A percentile compares a stretch with the other conserved stretches of the same genome.
Evolutionary conservation across 1,284 basidiomycete species (phyloP).

Genomic region (Cryptococcus wingfieldii): DNA sequence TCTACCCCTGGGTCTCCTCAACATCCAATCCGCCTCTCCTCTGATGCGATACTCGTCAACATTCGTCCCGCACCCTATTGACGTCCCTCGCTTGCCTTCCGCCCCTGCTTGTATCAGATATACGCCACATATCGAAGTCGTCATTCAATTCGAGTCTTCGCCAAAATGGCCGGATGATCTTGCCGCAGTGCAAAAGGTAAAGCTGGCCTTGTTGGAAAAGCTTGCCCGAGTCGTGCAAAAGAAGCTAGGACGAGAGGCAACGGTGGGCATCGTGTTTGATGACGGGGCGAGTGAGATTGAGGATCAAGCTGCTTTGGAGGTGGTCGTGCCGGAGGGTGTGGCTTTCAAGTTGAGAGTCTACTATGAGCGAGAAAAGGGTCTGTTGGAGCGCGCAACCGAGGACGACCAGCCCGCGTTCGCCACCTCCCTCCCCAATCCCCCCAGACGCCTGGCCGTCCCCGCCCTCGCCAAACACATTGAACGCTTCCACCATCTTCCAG

Average conservation of each 20-base stretch:
- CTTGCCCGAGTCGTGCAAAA: conserved; percentile 63
- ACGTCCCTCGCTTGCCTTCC: conserved; percentile 48
- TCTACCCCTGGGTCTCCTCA: conserved; percentile 75
- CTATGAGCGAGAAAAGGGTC: conserved; percentile 77
- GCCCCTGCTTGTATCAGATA: conserved; percentile 58
- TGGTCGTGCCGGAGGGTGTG: conserved; percentile 77
- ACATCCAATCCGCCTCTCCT: conserved; percentile 65
- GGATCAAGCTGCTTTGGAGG: conserved; percentile 70
- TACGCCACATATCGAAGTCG: conserved; percentile 64
- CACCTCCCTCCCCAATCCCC: conserved; percentile 41
- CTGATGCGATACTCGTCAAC: conserved; percentile 77
- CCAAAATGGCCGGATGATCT: conserved; percentile 95
- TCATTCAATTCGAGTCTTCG: conserved; percentile 85
- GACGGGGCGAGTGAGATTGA: conserved; percentile 59
- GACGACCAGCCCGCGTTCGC: conserved; percentile 42
- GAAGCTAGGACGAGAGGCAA: conserved; percentile 53
- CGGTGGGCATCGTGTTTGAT: conserved; percentile 54
- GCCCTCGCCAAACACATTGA: conserved; percentile 64
- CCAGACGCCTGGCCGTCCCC: conserved; percentile 52
- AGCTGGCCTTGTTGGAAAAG: conserved; percentile 84
- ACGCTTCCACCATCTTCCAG: conserved; percentile 70
- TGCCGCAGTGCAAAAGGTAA: conserved; percentile 87
- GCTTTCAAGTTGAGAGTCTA: conserved; percentile 79
- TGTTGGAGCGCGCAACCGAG: conserved; percentile 66
- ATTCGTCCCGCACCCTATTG: conserved; percentile 65